Percentiles rank a stretch among this genome's conserved stretches.
Evolutionary conservation across 768 basidiomycete genomes (phyloP).

Genomic region (Phallus indusiatus): DNA sequence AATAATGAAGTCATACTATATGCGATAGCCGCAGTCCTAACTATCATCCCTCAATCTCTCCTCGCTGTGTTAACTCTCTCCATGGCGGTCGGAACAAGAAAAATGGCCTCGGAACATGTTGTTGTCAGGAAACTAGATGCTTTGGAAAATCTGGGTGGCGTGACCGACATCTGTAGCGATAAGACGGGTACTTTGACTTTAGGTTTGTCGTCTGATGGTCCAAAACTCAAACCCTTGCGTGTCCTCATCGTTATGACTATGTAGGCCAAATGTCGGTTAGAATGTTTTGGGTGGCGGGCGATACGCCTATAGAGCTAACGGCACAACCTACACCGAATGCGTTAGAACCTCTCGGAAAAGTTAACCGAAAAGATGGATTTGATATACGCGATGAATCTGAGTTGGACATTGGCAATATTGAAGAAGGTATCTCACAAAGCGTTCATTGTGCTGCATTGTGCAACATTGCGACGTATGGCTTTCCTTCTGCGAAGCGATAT

Average conservation of each 20-base stretch:
- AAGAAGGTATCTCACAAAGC: no score
- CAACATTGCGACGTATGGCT: no score
- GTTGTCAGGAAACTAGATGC: slow-evolving; percentile 44
- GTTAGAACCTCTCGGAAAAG: slow-evolving; percentile 27
- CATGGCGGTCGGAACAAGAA: slow-evolving; percentile 33
- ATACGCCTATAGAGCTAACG: not conserved
- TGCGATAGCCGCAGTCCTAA: slow-evolving; percentile 12
- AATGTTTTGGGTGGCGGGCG: not conserved
- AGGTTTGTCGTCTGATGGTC: slow-evolving; percentile 35
- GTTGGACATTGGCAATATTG: no score
- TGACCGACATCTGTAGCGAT: slow-evolving; percentile 45
- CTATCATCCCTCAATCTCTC: not conserved
- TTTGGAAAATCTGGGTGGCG: slow-evolving; percentile 44
- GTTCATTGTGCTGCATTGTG: no score
- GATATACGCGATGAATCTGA: no score
- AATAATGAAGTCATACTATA: slow-evolving; percentile 17
- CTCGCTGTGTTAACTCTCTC: slow-evolving; percentile 45
- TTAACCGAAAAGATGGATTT: slow-evolving; percentile 9
- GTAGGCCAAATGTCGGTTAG: slow-evolving; percentile 15
- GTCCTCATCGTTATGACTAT: not conserved
- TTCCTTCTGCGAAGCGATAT: no score
- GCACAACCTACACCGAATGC: slow-evolving; percentile 29
- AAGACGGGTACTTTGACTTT: slow-evolving; percentile 46
- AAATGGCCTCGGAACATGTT: slow-evolving; percentile 38
- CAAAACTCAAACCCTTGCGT: slow-evolving; percentile 14